Base-by-base conservation (phyloP, 2,329 filamentous ascomycete genomes). In the Hyphodiscus sp. region DNA sequence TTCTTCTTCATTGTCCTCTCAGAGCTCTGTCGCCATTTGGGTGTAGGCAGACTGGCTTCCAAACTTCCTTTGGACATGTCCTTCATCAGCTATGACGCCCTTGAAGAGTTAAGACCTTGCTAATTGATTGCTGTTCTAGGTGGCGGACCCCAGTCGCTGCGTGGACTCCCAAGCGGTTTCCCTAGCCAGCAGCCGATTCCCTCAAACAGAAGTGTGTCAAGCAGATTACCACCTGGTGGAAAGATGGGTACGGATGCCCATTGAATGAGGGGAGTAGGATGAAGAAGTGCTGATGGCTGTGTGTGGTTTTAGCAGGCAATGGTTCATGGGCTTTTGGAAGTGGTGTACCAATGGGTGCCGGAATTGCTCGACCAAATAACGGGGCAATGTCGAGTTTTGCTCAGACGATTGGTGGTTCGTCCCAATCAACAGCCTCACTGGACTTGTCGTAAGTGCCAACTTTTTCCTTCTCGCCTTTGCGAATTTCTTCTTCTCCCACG, bases 321-420 rank as follows among this genome's bases (percentile, higher is more conserved):
- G 64, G 63, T 45, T 55, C 63, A 55, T 86, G 83, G 82, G 78
- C 78, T 13, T 85, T 85, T 70, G 79, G 80, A 57, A 77, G 76
- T 53, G 79, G 75, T 61, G 74, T 83, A 63, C 80, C 82, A 23
- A 83, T 86, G 78, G 77, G 23, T 26, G 23, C 23, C 8, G 23
- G 80, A 54, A 72, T 72, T 62, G 75, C 75, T 48, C 76, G 58
- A 69, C 73, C 51, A 74, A 79, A 65, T 76, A 82, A 71, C 70
- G 81, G 64, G 75, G 77, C 58, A 74, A 80, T 62, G 82, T 78
- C 68, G 73, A 86, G 82, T 69, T 86, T 86, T 70, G 82, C 82
- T 47, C 82, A 86, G 67, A 85, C 81, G 65, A 72, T 86, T 45
- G 47, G 55, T 49, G 64, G 77, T 64, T 80, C 80, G 58, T 83